phyloP scores from a whole-genome alignment of 306 rosid species.

The Oemleria cerasiformis region DNA sequence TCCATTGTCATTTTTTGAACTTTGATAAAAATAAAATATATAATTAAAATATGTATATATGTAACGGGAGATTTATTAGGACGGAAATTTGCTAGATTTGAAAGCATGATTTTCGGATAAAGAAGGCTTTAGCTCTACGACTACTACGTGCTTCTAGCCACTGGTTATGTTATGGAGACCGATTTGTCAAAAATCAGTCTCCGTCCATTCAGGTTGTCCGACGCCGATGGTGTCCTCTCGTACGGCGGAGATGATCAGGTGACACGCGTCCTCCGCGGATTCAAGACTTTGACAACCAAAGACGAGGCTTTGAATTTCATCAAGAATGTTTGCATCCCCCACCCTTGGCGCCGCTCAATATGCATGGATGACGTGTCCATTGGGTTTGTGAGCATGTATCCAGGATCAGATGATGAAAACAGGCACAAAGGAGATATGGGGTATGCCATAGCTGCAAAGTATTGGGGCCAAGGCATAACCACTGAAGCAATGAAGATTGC shows the following conservation, averaged over 20 bases:
- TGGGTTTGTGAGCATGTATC: constrained; percentile 37
- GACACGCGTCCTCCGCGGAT: constrained; percentile 19
- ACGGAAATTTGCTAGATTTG: too few species aligned
- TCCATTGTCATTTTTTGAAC: neutral
- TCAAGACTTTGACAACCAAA: constrained; percentile 41
- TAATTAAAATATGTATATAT: neutral
- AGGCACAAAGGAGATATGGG: constrained; percentile 48
- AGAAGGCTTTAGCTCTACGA: neutral
- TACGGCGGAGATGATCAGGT: constrained; percentile 60
- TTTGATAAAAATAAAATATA: neutral
- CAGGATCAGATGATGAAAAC: constrained; percentile 37
- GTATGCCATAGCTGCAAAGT: constrained; percentile 40
- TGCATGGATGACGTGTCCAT: constrained; percentile 48
- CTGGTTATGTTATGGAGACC: constrained; percentile 17
- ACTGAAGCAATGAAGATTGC: constrained; percentile 41
- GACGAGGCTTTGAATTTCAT: constrained; percentile 57
- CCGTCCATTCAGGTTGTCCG: constrained; percentile 46
- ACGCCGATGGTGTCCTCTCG: constrained; percentile 48
- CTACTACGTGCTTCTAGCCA: neutral
- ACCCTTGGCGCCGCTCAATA: constrained; percentile 57
- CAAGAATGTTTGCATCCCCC: constrained; percentile 56
- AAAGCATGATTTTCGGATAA: too few species aligned
- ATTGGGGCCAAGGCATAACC: constrained; percentile 56
- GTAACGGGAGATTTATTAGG: too few species aligned
- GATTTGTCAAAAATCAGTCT: constrained; percentile 33